Evolutionary conservation across 1,139 yeast genomes (phyloP).

Genomic region (Protomyces inundatus): DNA sequence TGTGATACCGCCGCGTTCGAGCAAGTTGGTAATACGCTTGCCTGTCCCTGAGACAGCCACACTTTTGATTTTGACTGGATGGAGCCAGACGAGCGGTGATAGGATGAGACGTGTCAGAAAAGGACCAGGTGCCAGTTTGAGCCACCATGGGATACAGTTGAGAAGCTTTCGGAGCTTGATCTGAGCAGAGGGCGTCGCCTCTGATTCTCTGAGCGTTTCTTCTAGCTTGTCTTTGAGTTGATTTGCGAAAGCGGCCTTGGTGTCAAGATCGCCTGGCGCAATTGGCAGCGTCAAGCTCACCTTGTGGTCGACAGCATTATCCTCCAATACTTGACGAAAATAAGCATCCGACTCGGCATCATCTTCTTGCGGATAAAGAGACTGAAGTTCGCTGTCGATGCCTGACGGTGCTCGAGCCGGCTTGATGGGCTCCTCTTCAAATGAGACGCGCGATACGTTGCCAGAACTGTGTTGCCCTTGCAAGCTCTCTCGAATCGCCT

Average conservation of each 20-base stretch:
- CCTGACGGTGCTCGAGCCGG: not conserved
- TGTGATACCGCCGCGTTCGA: slow-evolving; percentile 13
- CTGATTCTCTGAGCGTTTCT: not conserved
- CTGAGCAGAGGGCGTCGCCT: not conserved
- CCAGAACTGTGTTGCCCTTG: not conserved
- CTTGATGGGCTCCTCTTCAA: not conserved
- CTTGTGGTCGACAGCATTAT: slow-evolving; percentile 11
- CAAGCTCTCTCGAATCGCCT: slow-evolving; percentile 11
- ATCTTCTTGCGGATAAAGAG: slow-evolving; percentile 6
- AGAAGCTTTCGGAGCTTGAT: slow-evolving; percentile 4
- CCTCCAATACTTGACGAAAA: slow-evolving; percentile 5
- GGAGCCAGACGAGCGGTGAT: slow-evolving; percentile 14
- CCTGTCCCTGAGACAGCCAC: slow-evolving; percentile 17
- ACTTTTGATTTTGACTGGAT: slow-evolving; percentile 5
- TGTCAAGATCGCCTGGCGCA: slow-evolving; percentile 1
- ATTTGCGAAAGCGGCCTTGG: slow-evolving; percentile 14
- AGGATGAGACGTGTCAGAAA: slow-evolving; percentile 14
- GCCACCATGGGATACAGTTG: slow-evolving; percentile 18
- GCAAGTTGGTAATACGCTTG: slow-evolving; percentile 21
- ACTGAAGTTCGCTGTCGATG: not conserved
- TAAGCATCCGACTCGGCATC: slow-evolving; percentile 14
- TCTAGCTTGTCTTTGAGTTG: slow-evolving; percentile 5
- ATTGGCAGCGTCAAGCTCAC: not conserved
- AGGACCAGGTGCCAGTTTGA: slow-evolving; percentile 14
- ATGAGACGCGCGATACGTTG: not conserved